Base-by-base conservation (phyloP, 305 asterid species). In the Fraxinus ornus region DNA sequence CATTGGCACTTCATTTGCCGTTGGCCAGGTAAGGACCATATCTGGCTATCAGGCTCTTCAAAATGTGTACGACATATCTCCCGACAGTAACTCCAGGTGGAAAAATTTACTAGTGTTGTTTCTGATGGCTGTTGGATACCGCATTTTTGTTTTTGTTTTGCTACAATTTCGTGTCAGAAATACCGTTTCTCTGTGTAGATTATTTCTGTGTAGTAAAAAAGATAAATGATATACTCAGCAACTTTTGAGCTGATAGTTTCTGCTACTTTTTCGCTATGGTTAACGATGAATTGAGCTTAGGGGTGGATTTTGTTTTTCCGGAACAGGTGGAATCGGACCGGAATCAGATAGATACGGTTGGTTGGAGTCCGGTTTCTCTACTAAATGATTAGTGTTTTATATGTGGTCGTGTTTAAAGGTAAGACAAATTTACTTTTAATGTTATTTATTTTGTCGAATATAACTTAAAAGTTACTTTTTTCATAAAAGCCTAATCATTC, bases 21-120 rank as follows among this genome's bases (percentile, higher is more conserved):
- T 97, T 19, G 99, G 99, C 89, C 94, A 91, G 82, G 98, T 92
- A 26, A 89, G 99, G 86, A 89, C 94, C 32, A 87, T 97, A 80
- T 84, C 98, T 1, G 99, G 99, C 75, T 89, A 91, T 83, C 91
- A 92, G 77, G 97, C 98, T 19, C 93, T 97, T 30, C 89, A 84
- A 68, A 91, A 89, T 72, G 88, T 88, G 0, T 97, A 93, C 55
- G 95, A 95, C 0, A 81, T 91, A 85, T 93, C 99, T 15, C 84
- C 88, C 0, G 89, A 91, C 83, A 80, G 62, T 62, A 87, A 86
- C 84, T 84, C 98, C 75, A 97, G 94, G 92, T 97, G 99, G 98
- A 83, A 77, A 80, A 93, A 94, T 82, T 84, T 97, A 62, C 89
- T 97, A 3, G 77, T 92, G 62, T 81, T 97, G 87, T 91, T 89